Evolutionary conservation across 1,284 basidiomycete genomes (phyloP).

Genomic region (Ceratobasidium sp.): DNA sequence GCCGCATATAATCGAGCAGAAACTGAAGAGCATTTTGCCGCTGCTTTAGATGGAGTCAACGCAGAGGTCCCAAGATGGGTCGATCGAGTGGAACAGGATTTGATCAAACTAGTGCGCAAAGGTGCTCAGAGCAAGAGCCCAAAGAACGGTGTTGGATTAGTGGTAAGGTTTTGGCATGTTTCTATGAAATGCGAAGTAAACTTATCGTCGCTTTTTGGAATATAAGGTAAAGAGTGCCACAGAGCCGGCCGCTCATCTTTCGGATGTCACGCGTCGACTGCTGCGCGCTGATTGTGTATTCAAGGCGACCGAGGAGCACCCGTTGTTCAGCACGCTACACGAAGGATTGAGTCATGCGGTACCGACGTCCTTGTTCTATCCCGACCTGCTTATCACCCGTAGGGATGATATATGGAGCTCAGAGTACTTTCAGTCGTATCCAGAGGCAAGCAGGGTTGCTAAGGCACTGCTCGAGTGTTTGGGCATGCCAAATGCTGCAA

Average conservation of each 20-base stretch:
- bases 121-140: not conserved
- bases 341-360: not conserved
- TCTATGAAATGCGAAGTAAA: not conserved
- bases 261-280: not conserved
- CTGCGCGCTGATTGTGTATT: slow-evolving; percentile 9
- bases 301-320: not conserved
- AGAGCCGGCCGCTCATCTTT: not conserved
- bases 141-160: not conserved
- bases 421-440: not conserved
- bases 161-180: too few species aligned
- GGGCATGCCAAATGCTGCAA: not conserved
- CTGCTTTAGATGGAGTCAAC: not conserved
- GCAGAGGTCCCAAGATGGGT: not conserved
- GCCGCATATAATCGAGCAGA: not conserved
- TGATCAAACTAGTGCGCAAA: not conserved
- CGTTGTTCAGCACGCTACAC: not conserved
- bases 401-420: not conserved
- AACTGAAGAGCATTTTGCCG: not conserved
- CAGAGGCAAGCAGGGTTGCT: not conserved
- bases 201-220: not conserved
- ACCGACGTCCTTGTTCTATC: not conserved
- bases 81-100: not conserved
- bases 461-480: slow-evolving; percentile 1
- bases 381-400: not conserved
- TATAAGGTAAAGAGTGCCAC: not conserved